A percentile compares a stretch with the other conserved stretches of the same genome.
These are phyloP conservation scores for Hypoxylon sp. DNA, from an alignment of 2,329 filamentous ascomycete species.

Conservation along the genomic window DNA sequence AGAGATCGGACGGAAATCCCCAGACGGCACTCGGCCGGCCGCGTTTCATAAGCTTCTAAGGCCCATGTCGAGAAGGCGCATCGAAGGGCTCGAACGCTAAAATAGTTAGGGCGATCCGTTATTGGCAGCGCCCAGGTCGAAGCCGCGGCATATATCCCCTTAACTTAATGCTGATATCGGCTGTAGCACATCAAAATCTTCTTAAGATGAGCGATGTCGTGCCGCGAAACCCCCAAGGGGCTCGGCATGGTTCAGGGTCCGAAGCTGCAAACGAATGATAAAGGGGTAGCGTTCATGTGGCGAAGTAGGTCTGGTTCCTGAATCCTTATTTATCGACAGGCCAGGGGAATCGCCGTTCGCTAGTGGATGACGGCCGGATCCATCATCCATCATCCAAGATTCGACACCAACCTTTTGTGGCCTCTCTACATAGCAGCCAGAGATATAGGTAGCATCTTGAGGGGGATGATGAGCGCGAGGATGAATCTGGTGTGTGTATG, in stretches of 20 bases:
- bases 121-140: conserved; percentile 27
- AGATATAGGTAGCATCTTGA: too few species aligned
- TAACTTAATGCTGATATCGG: conserved; percentile 33
- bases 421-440: conserved; percentile 3
- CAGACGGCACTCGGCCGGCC: conserved; percentile 33
- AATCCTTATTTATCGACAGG: conserved; percentile 22
- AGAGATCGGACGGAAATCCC: conserved; percentile 34
- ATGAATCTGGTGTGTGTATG: background rate
- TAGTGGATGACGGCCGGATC: conserved; percentile 15
- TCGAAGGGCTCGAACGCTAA: conserved; percentile 35
- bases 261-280: conserved; percentile 27
- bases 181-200: conserved; percentile 30
- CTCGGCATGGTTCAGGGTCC: conserved; percentile 37
- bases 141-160: conserved; percentile 25
- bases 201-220: conserved; percentile 33
- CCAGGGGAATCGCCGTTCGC: conserved; percentile 28
- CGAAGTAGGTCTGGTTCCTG: conserved; percentile 33
- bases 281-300: conserved; percentile 34
- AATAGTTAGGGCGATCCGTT: conserved; percentile 29
- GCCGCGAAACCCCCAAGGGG: conserved; percentile 31
- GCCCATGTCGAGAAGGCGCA: conserved; percentile 36
- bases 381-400: conserved; percentile 12
- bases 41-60: conserved; percentile 37
- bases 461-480: conserved; percentile 1
- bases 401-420: conserved; percentile 5